Evolutionary conservation across 2,329 filamentous ascomycete species (phyloP).

Genomic region (Ophiostoma sp.): DNA sequence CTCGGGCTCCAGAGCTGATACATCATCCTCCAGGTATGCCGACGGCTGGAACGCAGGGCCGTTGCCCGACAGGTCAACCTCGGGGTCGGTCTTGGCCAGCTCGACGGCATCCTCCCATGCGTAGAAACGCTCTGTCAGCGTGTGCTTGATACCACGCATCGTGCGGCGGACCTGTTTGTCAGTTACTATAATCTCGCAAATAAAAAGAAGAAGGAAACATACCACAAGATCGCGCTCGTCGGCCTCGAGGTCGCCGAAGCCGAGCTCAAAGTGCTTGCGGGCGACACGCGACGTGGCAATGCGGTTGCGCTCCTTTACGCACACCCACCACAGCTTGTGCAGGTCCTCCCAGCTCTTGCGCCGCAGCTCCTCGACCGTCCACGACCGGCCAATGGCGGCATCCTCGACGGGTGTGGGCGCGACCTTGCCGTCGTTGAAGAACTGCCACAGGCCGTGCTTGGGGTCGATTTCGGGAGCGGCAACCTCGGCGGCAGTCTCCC

Average conservation of each 20-base stretch:
- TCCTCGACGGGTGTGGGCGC: constrained; percentile 68
- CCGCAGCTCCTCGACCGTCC: constrained; percentile 80
- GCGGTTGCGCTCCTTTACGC: constrained; percentile 83
- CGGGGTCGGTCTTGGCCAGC: constrained; percentile 60
- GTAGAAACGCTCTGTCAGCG: constrained; percentile 82
- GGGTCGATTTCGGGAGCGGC: constrained; percentile 56
- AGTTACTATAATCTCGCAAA: background rate
- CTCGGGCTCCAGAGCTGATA: constrained; percentile 16
- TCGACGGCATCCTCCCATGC: constrained; percentile 73
- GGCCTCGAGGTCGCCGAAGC: constrained; percentile 68
- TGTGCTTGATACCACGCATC: constrained; percentile 76
- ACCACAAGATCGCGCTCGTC: constrained; percentile 61
- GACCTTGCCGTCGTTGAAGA: constrained; percentile 70
- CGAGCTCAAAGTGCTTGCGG: constrained; percentile 59
- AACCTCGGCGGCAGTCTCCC: background rate
- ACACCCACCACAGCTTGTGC: constrained; percentile 90
- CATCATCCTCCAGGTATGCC: constrained; percentile 36
- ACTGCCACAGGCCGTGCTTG: constrained; percentile 85
- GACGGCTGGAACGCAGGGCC: constrained; percentile 48
- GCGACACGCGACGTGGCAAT: constrained; percentile 73
- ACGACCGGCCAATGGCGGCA: constrained; percentile 68
- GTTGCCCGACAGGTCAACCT: constrained; percentile 55
- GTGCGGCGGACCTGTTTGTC: constrained; percentile 63
- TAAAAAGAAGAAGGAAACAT: constrained; percentile 35
- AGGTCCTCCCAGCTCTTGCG: constrained; percentile 91